Evolutionary conservation across 2,329 filamentous ascomycete species (phyloP).

Genomic region (Orbilia quercus): DNA sequence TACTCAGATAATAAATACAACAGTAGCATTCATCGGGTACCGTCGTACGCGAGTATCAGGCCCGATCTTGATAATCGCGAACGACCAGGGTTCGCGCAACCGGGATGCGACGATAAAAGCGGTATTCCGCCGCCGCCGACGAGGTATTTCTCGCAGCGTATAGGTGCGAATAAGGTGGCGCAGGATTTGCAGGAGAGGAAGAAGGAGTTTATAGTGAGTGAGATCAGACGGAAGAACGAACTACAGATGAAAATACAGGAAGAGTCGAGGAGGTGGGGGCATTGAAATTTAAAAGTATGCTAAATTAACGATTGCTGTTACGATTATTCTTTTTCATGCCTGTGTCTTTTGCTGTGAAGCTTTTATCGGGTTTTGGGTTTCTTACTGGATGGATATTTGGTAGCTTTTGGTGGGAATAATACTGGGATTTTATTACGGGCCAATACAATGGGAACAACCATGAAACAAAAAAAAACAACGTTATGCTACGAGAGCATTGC

Average conservation of each 20-base stretch:
- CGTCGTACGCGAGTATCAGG: slow-evolving; percentile 45
- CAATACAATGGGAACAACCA: no score
- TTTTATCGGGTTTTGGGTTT: no score
- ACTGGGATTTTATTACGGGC: no score
- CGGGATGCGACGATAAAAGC: slow-evolving; percentile 4
- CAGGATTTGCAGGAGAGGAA: slow-evolving; percentile 41
- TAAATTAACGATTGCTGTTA: background rate
- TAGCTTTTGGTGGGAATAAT: no score
- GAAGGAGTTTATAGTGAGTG: slow-evolving; percentile 40
- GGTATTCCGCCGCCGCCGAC: slow-evolving; percentile 43
- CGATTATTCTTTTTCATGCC: no score
- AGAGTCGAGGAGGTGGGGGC: slow-evolving; percentile 34
- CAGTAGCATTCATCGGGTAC: slow-evolving; percentile 19
- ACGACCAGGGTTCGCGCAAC: background rate
- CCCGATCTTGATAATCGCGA: slow-evolving; percentile 21
- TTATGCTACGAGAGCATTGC: no score
- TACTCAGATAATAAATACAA: slow-evolving; percentile 37
- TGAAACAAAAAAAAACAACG: no score
- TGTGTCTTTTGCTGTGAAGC: background rate
- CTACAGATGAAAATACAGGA: slow-evolving; percentile 42
- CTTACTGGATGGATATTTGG: no score
- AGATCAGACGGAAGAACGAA: slow-evolving; percentile 48
- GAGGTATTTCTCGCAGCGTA: slow-evolving; percentile 42
- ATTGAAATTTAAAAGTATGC: slow-evolving; percentile 8
- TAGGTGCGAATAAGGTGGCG: slow-evolving; percentile 21